Percentiles rank a stretch among this genome's conserved stretches.
Conservation (phyloP, 352 stramenopile genomes). For the Phytophthora europaea region DNA sequence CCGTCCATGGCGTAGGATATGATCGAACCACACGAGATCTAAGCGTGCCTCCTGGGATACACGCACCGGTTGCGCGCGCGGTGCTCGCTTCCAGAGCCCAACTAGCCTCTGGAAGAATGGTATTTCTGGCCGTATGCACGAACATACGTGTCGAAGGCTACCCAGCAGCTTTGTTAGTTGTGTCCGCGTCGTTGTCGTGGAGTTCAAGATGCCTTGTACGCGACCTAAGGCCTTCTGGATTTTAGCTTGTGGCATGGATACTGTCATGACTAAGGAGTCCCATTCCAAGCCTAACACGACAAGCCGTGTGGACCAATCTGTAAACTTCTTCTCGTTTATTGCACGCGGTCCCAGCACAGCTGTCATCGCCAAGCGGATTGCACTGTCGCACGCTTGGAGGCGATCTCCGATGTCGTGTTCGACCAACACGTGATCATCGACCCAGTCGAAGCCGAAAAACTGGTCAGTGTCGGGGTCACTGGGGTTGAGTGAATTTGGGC, state of each 20-base stretch:
- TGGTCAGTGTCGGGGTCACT: not conserved
- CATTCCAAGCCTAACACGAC: constrained; percentile 12
- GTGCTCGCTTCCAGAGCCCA: not conserved
- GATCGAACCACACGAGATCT: constrained; percentile 6
- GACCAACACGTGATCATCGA: not conserved
- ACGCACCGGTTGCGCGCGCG: not conserved
- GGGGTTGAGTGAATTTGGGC: not conserved
- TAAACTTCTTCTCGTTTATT: not conserved
- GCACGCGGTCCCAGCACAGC: not conserved
- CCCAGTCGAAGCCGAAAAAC: not conserved
- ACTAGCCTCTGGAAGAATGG: constrained; percentile 10
- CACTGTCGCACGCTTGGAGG: not conserved
- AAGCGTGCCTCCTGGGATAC: not conserved
- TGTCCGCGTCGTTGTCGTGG: not conserved
- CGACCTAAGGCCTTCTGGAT: constrained; percentile 14
- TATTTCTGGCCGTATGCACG: not conserved
- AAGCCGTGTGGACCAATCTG: not conserved
- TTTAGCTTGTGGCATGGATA: constrained; percentile 23
- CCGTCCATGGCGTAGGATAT: not conserved
- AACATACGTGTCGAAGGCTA: constrained; percentile 4
- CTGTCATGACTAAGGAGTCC: not conserved
- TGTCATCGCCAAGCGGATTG: not conserved
- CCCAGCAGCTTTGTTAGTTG: not conserved
- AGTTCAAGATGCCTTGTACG: not conserved
- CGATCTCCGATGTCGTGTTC: not conserved